Evolutionary conservation across 768 basidiomycete genomes (phyloP).

Genomic region (Jaapia argillacea): DNA sequence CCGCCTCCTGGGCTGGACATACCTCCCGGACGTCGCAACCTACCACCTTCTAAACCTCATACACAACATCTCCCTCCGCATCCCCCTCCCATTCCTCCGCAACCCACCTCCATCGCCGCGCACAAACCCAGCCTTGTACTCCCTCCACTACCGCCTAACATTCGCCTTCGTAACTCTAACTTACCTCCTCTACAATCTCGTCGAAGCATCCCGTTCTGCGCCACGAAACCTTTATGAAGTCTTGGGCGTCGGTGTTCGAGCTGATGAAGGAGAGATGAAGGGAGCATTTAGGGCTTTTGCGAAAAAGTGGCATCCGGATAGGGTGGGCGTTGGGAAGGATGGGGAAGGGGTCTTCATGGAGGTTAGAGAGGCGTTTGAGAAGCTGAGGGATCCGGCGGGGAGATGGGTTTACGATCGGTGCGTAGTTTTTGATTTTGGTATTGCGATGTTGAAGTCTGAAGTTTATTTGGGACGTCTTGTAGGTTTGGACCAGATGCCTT

Average conservation of each 20-base stretch:
- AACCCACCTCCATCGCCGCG: slow-evolving; percentile 29
- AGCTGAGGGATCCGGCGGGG: slow-evolving; percentile 64
- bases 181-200: slow-evolving; percentile 58
- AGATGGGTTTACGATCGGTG: slow-evolving; percentile 84
- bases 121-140: slow-evolving; percentile 27
- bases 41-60: slow-evolving; percentile 36
- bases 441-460: not conserved
- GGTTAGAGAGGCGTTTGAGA: slow-evolving; percentile 68
- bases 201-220: slow-evolving; percentile 44
- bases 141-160: slow-evolving; percentile 51
- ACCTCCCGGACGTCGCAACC: slow-evolving; percentile 55
- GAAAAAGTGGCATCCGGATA: slow-evolving; percentile 67
- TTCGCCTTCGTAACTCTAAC: slow-evolving; percentile 54
- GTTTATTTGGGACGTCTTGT: not conserved
- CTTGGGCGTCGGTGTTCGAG: slow-evolving; percentile 49
- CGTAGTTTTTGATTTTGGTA: slow-evolving; percentile 10
- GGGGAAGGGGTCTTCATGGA: slow-evolving; percentile 61
- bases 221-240: slow-evolving; percentile 74
- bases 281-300: slow-evolving; percentile 69
- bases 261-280: slow-evolving; percentile 61
- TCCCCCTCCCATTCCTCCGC: too few species aligned
- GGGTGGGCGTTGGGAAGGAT: slow-evolving; percentile 41
- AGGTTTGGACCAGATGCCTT: slow-evolving; percentile 76
- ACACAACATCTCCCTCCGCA: slow-evolving; percentile 31
- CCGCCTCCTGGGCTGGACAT: slow-evolving; percentile 52